phyloP scores from a whole-genome alignment of 345 rosid genomes.

The Bruguiera parviflora region DNA sequence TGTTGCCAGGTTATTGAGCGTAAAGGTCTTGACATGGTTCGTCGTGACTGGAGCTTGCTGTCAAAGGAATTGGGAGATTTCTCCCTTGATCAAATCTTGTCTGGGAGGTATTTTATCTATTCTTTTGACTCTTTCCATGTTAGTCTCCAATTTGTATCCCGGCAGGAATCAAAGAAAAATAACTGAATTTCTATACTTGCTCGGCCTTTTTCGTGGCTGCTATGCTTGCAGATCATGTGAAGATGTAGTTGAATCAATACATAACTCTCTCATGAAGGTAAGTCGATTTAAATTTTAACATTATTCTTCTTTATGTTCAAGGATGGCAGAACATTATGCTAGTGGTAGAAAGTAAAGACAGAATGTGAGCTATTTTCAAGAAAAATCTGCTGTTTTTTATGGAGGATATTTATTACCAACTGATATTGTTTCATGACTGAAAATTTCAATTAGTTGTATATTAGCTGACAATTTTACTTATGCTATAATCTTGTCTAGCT shows the following conservation, averaged over 20 bases:
- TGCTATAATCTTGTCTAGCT: conserved; percentile 5
- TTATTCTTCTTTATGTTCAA: not conserved
- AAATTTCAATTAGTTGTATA: not conserved
- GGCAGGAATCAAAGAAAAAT: conserved; percentile 14
- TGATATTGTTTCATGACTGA: too few species aligned
- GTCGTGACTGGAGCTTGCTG: conserved; percentile 97
- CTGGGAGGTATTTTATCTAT: conserved; percentile 67
- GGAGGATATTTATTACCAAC: too few species aligned
- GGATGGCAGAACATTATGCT: not conserved
- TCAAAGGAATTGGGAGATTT: conserved; percentile 92
- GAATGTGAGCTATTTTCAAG: too few species aligned
- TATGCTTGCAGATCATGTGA: conserved; percentile 73
- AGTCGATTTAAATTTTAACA: too few species aligned
- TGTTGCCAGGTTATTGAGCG: conserved; percentile 81
- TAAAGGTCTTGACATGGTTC: conserved; percentile 99
- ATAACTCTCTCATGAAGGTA: conserved; percentile 81
- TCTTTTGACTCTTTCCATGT: not conserved
- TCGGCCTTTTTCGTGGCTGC: conserved; percentile 10
- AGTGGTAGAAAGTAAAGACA: too few species aligned
- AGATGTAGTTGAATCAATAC: conserved; percentile 88
- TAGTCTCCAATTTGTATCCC: not conserved
- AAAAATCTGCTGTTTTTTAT: too few species aligned
- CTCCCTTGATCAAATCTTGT: conserved; percentile 77
- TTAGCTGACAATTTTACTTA: conserved; percentile 1
- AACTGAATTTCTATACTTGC: conserved; percentile 6